These are phyloP conservation scores for Acanthamoeba healyi DNA, from an alignment of 208 protist species.

Conservation along the genomic window DNA sequence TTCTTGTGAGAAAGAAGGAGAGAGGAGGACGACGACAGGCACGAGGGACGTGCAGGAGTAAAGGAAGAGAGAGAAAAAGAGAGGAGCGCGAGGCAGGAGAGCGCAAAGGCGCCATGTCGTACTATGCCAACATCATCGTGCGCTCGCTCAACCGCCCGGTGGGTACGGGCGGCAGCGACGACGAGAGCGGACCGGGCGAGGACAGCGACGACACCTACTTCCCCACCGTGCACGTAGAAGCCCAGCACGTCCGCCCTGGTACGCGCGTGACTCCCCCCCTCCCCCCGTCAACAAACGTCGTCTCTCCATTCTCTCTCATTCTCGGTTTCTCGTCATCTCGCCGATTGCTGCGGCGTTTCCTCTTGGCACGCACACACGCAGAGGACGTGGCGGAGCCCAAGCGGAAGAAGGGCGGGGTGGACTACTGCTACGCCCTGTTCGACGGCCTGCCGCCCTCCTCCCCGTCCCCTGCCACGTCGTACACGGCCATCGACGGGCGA, in stretches of 20 bases:
- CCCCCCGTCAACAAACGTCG: no score
- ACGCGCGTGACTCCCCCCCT: no score
- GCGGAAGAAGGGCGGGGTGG: neutral
- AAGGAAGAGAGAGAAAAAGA: neutral
- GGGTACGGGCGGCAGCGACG: no score
- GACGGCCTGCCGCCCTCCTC: neutral
- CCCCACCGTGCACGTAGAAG: neutral
- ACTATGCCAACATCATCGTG: constrained; percentile 2
- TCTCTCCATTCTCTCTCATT: neutral
- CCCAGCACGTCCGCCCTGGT: neutral
- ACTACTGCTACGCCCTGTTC: constrained; percentile 28
- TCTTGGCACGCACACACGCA: neutral
- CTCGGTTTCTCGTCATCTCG: neutral
- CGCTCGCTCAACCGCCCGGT: neutral
- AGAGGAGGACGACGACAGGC: neutral
- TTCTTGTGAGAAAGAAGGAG: neutral
- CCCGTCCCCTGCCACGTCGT: neutral
- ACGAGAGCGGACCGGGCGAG: neutral
- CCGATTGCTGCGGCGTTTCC: neutral
- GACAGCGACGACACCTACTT: neutral
- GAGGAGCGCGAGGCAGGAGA: neutral
- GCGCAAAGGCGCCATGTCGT: no score
- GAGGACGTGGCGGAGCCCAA: neutral
- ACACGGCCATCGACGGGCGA: no score
- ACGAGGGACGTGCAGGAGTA: neutral